Base-by-base conservation (phyloP, 768 basidiomycete species). In the Fistulinella prunicolor region DNA sequence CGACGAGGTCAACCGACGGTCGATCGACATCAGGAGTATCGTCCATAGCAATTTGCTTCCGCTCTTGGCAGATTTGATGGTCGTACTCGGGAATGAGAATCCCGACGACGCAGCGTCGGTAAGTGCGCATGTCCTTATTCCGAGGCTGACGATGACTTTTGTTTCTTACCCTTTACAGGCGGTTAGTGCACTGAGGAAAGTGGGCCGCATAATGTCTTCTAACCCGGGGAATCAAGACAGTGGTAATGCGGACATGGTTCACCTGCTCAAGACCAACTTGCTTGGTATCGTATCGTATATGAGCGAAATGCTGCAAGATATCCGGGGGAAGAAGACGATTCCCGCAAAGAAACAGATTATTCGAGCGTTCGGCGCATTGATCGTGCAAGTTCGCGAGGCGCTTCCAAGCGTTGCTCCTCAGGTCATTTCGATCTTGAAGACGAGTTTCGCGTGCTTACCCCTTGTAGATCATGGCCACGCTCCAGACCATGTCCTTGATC, bases 391-490 rank as follows among this genome's bases (percentile, higher is more conserved):
- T 47, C 93, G 89, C 0, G 70, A 82, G 7, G 71, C 80, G 0
- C 85, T 95, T 56, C 78, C 75, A 37, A 81, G 79, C 38, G 85
- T 92, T 45, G 84, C 91, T 4, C 91, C 93, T 17, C 95, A 97
- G 82, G 95, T 93, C 57, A 46, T 19, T 72, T 64, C 6, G 17
- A 46, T 47, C 26, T 45, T 26, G 3, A 24, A 17, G 30, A 13
- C 8, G 29, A 36, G 50, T 23, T 49, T 32, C 6, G 49, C 17
- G 21, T 51, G 43, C 40, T 56, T 1, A 57, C 55, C 9, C 20
- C 41, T 49, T 21, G 14, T 35, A 99, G 95, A 85, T 97, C 56
- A 93, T 98, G 89, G 93, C 95, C 0, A 93, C 88, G 16, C 78
- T 99, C 32, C 95, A 98, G 69, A 92, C 89, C 6, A 89, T 86